A percentile compares a stretch with the other conserved stretches of the same genome.
Evolutionary conservation across 805 yeast genomes (phyloP).

Genomic region (Cyberlindnera sargentensis): DNA sequence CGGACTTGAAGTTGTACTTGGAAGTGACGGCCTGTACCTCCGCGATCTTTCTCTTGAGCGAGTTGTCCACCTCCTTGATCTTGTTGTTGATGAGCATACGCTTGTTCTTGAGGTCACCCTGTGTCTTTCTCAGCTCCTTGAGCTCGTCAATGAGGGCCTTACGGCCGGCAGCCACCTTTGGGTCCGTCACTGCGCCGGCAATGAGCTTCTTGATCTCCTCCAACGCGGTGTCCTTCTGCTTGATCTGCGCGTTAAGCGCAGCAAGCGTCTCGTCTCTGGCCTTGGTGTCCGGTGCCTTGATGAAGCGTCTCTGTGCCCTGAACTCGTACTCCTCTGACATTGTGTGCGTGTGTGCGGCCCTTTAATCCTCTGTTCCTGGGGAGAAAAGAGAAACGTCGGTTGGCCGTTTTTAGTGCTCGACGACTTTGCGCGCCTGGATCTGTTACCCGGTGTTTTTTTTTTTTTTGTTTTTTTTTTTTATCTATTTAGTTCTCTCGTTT

Average conservation of each 20-base stretch:
- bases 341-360: not conserved
- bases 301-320: slow-evolving; percentile 31
- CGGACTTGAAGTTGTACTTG: slow-evolving; percentile 60
- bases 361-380: no score
- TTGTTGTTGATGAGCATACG: slow-evolving; percentile 49
- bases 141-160: slow-evolving; percentile 47
- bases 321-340: slow-evolving; percentile 8
- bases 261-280: slow-evolving; percentile 54
- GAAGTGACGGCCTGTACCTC: slow-evolving; percentile 70
- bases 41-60: slow-evolving; percentile 63
- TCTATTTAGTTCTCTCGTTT: no score
- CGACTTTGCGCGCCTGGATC: no score
- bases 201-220: slow-evolving; percentile 48
- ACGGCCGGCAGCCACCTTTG: slow-evolving; percentile 41
- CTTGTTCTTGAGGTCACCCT: slow-evolving; percentile 39
- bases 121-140: slow-evolving; percentile 37
- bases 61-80: slow-evolving; percentile 62
- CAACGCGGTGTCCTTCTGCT: slow-evolving; percentile 50
- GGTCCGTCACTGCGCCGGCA: slow-evolving; percentile 44
- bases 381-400: no score
- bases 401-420: no score
- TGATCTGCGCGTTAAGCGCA: slow-evolving; percentile 51
- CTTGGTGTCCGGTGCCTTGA: slow-evolving; percentile 70
- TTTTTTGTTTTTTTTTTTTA: no score
- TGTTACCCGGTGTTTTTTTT: no score